Evolutionary conservation across 768 basidiomycete species (phyloP).

Genomic region (Suillus occidentalis): DNA sequence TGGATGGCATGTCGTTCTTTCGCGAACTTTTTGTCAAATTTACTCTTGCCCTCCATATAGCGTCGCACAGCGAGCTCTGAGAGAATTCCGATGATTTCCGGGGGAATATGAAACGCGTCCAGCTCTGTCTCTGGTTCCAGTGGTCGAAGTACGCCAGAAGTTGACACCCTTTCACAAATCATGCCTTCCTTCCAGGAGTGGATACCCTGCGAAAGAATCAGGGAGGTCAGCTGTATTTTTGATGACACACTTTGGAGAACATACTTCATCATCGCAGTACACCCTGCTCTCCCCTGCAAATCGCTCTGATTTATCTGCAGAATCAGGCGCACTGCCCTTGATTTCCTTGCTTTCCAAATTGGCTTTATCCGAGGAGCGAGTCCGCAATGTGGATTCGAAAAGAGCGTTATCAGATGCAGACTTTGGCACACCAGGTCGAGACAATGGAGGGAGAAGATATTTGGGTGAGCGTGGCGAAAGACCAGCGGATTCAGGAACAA

Average conservation of each 20-base stretch:
- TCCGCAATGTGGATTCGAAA: background rate
- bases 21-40: slow-evolving; percentile 70
- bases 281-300: slow-evolving; percentile 63
- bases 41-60: slow-evolving; percentile 62
- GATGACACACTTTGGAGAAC: slow-evolving; percentile 15
- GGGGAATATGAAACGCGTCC: slow-evolving; percentile 61
- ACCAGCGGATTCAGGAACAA: background rate
- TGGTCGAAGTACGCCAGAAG: slow-evolving; percentile 76
- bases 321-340: slow-evolving; percentile 15
- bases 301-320: slow-evolving; percentile 18
- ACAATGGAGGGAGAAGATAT: slow-evolving; percentile 9
- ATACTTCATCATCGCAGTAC: slow-evolving; percentile 53
- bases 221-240: slow-evolving; percentile 7
- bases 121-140: slow-evolving; percentile 74
- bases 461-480: slow-evolving; percentile 3
- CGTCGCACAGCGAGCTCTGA: slow-evolving; percentile 75
- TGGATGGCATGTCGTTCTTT: slow-evolving; percentile 57
- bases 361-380: slow-evolving; percentile 6
- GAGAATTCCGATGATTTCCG: slow-evolving; percentile 67
- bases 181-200: slow-evolving; percentile 54
- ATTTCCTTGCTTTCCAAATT: slow-evolving; percentile 23
- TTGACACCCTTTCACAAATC: slow-evolving; percentile 90
- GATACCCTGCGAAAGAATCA: slow-evolving; percentile 30
- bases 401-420: slow-evolving; percentile 14
- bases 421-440: slow-evolving; percentile 15